Evolutionary conservation across 345 rosid genomes (phyloP).

Genomic region (Pelargonium nanum): DNA sequence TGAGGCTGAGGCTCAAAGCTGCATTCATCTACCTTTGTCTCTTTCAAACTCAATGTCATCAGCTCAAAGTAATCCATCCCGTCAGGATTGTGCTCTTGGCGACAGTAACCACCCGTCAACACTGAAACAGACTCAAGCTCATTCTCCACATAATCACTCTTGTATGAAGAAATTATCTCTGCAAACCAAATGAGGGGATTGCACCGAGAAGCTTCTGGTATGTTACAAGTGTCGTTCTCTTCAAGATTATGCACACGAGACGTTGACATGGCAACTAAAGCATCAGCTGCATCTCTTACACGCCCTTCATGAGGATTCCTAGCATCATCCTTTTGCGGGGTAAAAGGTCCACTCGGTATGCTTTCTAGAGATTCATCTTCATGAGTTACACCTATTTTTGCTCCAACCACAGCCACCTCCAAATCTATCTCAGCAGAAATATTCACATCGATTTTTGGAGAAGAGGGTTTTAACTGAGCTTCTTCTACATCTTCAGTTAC

Average conservation of each 20-base stretch:
- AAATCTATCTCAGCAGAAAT: slow-evolving; percentile 38
- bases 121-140: too few species aligned
- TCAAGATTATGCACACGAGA: slow-evolving; percentile 16
- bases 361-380: slow-evolving; percentile 19
- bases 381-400: slow-evolving; percentile 18
- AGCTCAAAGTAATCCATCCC: slow-evolving; percentile 57
- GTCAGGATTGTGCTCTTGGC: slow-evolving; percentile 9
- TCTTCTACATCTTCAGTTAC: slow-evolving; percentile 35
- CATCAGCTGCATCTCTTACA: slow-evolving; percentile 44
- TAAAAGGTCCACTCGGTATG: slow-evolving; percentile 15
- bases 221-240: slow-evolving; percentile 2
- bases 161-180: slow-evolving; percentile 26
- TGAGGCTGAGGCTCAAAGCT: slow-evolving; percentile 16
- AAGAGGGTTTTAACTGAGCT: slow-evolving; percentile 14
- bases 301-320: slow-evolving; percentile 17
- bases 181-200: slow-evolving; percentile 59
- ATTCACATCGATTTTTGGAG: slow-evolving; percentile 25
- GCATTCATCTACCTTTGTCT: slow-evolving; percentile 33
- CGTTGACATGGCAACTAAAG: slow-evolving; percentile 46
- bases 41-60: slow-evolving; percentile 52
- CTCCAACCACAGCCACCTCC: slow-evolving; percentile 35
- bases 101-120: slow-evolving; percentile 10
- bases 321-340: too few species aligned
- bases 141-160: slow-evolving; percentile 14
- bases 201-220: slow-evolving; percentile 12